phyloP scores from a whole-genome alignment of 345 rosid species.

The Turritis glabra region DNA sequence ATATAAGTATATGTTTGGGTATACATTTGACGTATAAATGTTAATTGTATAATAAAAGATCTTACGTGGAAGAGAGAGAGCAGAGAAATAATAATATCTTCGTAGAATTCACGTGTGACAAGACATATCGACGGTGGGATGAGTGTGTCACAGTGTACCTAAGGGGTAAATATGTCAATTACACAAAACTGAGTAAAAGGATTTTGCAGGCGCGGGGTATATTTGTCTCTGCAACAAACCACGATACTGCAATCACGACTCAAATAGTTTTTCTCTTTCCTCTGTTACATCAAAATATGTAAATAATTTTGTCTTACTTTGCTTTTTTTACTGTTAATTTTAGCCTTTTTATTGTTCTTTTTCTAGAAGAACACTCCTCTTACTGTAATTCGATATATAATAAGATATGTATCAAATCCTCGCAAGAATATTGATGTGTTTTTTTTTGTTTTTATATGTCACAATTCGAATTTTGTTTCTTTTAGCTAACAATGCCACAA shows the following conservation, averaged over 20 bases:
- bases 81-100: conserved; percentile 3
- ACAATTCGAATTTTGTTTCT: conserved; percentile 35
- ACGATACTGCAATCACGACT: conserved; percentile 14
- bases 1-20: too few species aligned
- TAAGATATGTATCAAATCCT: too few species aligned
- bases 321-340: conserved; percentile 27
- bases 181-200: conserved; percentile 23
- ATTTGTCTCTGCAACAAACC: conserved; percentile 38
- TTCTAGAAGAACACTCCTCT: background rate
- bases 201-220: conserved; percentile 43
- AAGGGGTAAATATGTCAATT: conserved; percentile 4
- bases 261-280: conserved; percentile 15
- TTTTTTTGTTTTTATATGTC: conserved; percentile 30
- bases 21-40: too few species aligned
- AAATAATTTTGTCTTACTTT: conserved; percentile 31
- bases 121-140: conserved; percentile 16
- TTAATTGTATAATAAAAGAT: background rate
- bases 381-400: too few species aligned
- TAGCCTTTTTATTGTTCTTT: background rate
- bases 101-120: conserved; percentile 38
- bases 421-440: conserved; percentile 30
- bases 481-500: conserved; percentile 34
- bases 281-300: background rate
- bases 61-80: background rate
- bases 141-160: too few species aligned